phyloP scores from a whole-genome alignment of 352 stramenopile species.

The Phytophthora cryptogea region DNA sequence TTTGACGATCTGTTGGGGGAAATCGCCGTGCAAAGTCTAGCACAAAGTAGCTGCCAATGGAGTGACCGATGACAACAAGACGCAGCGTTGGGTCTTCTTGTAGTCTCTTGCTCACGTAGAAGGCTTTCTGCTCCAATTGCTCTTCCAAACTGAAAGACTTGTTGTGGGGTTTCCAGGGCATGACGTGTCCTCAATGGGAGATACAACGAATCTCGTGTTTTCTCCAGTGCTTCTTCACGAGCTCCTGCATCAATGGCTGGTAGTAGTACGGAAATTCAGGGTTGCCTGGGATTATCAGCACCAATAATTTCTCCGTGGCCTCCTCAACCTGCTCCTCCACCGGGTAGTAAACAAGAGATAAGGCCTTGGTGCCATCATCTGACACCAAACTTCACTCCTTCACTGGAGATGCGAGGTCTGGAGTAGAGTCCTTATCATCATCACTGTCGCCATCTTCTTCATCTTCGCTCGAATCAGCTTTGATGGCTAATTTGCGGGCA shows the following conservation, averaged over 20 bases:
- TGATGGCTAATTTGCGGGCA: slow-evolving; percentile 28
- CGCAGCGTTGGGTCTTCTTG: slow-evolving; percentile 49
- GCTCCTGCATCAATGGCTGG: slow-evolving; percentile 63
- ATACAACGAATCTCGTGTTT: slow-evolving; percentile 64
- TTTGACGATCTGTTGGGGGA: slow-evolving; percentile 56
- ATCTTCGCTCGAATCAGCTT: slow-evolving; percentile 7
- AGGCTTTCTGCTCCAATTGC: slow-evolving; percentile 60
- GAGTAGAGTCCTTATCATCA: not conserved
- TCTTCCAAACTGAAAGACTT: slow-evolving; percentile 53
- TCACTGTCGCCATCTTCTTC: not conserved
- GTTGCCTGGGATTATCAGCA: slow-evolving; percentile 72
- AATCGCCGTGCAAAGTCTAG: slow-evolving; percentile 58
- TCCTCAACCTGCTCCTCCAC: slow-evolving; percentile 2
- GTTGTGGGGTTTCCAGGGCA: slow-evolving; percentile 65
- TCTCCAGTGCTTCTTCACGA: slow-evolving; percentile 38
- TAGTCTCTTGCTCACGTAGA: slow-evolving; percentile 50
- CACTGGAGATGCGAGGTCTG: slow-evolving; percentile 19
- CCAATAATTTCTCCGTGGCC: slow-evolving; percentile 39
- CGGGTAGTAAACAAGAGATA: slow-evolving; percentile 56
- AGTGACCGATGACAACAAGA: slow-evolving; percentile 68
- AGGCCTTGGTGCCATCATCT: slow-evolving; percentile 39
- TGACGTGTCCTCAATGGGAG: slow-evolving; percentile 63
- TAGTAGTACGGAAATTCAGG: slow-evolving; percentile 69
- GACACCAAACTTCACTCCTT: slow-evolving; percentile 59
- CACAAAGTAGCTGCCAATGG: slow-evolving; percentile 60